Base-by-base conservation (phyloP, 768 basidiomycete genomes). In the Aureoboletus auriporus region DNA sequence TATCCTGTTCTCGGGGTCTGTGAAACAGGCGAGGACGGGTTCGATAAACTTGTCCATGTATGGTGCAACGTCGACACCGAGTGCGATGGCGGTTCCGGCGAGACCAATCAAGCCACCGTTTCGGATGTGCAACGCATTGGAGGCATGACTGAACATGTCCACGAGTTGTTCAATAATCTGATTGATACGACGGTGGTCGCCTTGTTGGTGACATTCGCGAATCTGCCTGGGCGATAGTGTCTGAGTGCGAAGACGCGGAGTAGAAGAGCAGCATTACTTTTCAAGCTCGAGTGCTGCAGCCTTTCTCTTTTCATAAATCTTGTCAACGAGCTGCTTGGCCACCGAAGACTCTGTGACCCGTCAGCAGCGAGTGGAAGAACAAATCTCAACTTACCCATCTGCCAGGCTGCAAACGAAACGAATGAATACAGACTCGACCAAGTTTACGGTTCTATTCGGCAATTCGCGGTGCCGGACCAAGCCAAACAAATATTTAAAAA, bases 61-160 rank as follows among this genome's bases (percentile, higher is more conserved):
- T 7, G 91, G 89, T 8, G 94, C 86, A 39, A 98, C 81, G 55
- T 96, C 90, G 10, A 93, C 87, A 2, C 93, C 92, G 4, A 98
- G 74, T 1, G 96, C 95, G 62, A 99, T 98, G n/a, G 93, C 92
- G 20, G 92, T 92, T 27, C 91, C 95, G 8, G 95, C 95, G 1
- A 98, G 81, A 20, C 95, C 95, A 57, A 97, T 97, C 37, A 97
- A 76, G 5, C 95, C 95, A 31, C 95, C 95, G 65, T 95, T 97
- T 39, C 94, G 78, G 39, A 93, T 81, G 59, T 96, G 93, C 20
- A 94, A 74, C 3, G 90, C 83, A 62, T 94, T 93, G 30, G 82
- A 75, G 16, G 80, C 69, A 55, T 88, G 86, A 62, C 77, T 86
- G 74, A 94, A 95, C 84, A 97, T 91, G 16, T 93, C 91, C 51